phyloP scores from a whole-genome alignment of 164 flowering plant species.

The Macadamia integrifolia region DNA sequence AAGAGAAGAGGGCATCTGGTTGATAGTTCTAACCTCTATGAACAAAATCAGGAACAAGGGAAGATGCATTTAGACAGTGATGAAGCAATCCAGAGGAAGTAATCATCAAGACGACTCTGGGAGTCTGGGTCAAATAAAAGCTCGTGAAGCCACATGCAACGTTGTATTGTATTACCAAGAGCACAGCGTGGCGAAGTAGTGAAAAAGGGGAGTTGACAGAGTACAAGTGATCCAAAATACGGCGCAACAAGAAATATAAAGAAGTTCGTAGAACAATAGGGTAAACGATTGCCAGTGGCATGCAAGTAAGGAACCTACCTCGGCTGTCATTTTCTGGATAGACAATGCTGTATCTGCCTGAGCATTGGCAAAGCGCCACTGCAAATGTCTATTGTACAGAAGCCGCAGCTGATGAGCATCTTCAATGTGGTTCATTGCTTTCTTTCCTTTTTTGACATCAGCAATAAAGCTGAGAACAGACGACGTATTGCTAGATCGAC shows the following conservation, averaged over 20 bases:
- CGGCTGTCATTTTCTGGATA: conserved; percentile 54
- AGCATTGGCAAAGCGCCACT: conserved; percentile 85
- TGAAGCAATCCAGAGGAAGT: neutral
- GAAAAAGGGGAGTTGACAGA: neutral
- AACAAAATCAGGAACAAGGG: too few relatives aligned
- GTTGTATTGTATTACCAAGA: too few relatives aligned
- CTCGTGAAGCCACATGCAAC: too few relatives aligned
- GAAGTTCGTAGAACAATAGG: neutral
- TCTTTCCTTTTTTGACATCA: conserved; percentile 73
- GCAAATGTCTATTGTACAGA: conserved; percentile 73
- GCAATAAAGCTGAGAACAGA: conserved; percentile 81
- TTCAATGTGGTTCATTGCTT: conserved; percentile 58
- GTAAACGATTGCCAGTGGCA: neutral
- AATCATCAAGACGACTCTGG: neutral
- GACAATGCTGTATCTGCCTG: conserved; percentile 48
- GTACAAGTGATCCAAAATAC: neutral
- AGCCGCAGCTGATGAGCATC: conserved; percentile 85
- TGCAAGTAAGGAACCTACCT: conserved; percentile 39
- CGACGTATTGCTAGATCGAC: conserved; percentile 46
- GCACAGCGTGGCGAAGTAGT: too few relatives aligned
- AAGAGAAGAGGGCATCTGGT: too few relatives aligned
- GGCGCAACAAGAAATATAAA: neutral
- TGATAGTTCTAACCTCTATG: too few relatives aligned
- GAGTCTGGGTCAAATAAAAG: too few relatives aligned
- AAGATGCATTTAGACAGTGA: too few relatives aligned